phyloP scores from a whole-genome alignment of 2,329 filamentous ascomycete species.

The Westerdykella sp. region DNA sequence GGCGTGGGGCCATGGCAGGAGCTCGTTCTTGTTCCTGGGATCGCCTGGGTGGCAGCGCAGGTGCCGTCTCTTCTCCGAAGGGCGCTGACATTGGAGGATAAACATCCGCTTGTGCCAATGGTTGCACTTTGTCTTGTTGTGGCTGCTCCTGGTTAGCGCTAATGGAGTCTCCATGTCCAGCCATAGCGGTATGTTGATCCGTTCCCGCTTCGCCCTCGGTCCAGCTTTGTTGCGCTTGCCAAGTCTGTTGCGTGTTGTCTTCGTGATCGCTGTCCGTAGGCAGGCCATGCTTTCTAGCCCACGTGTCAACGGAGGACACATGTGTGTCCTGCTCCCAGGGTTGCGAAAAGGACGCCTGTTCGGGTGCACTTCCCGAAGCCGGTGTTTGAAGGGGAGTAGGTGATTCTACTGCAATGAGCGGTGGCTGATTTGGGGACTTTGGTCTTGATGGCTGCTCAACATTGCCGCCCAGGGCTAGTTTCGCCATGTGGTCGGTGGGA shows the following conservation, averaged over 20 bases:
- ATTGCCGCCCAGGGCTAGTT: constrained; percentile 29
- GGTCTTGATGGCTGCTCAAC: constrained; percentile 8
- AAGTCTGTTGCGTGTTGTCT: constrained; percentile 13
- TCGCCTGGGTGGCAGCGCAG: constrained; percentile 27
- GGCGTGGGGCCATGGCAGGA: constrained; percentile 31
- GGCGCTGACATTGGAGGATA: constrained; percentile 9
- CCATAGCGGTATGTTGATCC: constrained; percentile 6
- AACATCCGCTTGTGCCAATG: constrained; percentile 14
- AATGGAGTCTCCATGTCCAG: constrained; percentile 13
- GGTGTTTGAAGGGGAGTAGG: constrained; percentile 11
- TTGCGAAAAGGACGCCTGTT: constrained; percentile 19
- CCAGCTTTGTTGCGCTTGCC: constrained; percentile 31
- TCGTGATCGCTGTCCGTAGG: constrained; percentile 11
- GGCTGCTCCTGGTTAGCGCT: constrained; percentile 20
- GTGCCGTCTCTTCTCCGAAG: constrained; percentile 21
- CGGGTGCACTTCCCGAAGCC: constrained; percentile 18
- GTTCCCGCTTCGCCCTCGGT: constrained; percentile 16
- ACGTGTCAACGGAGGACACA: constrained; percentile 22
- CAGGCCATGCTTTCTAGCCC: constrained; percentile 20
- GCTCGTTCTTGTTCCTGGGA: constrained; percentile 29
- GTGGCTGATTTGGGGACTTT: constrained; percentile 19
- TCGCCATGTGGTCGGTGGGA: constrained; percentile 34
- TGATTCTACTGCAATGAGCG: constrained; percentile 23
- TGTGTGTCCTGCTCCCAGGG: constrained; percentile 27
- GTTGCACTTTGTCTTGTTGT: constrained; percentile 22